A percentile compares a stretch with the other conserved stretches of the same genome.
phyloP scores from a whole-genome alignment of 2,329 filamentous ascomycete genomes.

The Penicillium sp. region DNA sequence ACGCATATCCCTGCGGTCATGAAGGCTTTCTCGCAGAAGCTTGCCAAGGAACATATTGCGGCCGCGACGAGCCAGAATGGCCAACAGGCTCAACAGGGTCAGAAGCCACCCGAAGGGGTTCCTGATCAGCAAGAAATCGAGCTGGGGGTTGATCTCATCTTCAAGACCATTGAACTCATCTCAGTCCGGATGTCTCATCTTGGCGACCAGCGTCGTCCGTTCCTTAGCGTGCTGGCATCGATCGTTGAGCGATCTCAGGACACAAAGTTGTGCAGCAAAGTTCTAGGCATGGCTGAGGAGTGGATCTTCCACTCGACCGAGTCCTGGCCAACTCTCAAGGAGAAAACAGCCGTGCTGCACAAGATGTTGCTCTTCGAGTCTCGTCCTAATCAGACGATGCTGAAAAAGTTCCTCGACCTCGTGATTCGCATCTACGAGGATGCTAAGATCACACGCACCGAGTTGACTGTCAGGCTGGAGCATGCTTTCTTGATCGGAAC shows the following conservation, averaged over 20 bases:
- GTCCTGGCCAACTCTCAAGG: constrained; percentile 94
- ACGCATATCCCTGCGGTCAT: constrained; percentile 84
- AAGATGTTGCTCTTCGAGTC: constrained; percentile 98
- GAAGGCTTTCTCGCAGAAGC: constrained; percentile 88
- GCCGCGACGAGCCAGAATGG: constrained; percentile 60
- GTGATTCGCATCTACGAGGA: constrained; percentile 99
- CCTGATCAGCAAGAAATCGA: constrained; percentile 77
- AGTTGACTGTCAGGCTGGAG: constrained; percentile 95
- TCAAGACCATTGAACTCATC: constrained; percentile 93
- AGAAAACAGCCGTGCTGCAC: constrained; percentile 97
- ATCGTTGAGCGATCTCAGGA: constrained; percentile 94
- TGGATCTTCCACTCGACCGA: constrained; percentile 98
- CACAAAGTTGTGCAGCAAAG: constrained; percentile 83
- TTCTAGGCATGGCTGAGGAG: constrained; percentile 86
- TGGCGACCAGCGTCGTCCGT: constrained; percentile 86
- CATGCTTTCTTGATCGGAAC: constrained; percentile 97
- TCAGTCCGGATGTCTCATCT: constrained; percentile 90
- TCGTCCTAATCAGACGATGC: constrained; percentile 75
- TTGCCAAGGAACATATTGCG: constrained; percentile 89
- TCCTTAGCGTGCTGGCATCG: constrained; percentile 91
- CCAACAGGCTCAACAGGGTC: constrained; percentile 39
- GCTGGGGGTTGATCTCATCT: constrained; percentile 85
- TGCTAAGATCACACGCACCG: constrained; percentile 89
- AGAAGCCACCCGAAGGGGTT: constrained; percentile 42
- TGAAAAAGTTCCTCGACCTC: constrained; percentile 91